Conservation (phyloP, 176 grass and related monocot genomes). For the Panicum miliaceum region DNA sequence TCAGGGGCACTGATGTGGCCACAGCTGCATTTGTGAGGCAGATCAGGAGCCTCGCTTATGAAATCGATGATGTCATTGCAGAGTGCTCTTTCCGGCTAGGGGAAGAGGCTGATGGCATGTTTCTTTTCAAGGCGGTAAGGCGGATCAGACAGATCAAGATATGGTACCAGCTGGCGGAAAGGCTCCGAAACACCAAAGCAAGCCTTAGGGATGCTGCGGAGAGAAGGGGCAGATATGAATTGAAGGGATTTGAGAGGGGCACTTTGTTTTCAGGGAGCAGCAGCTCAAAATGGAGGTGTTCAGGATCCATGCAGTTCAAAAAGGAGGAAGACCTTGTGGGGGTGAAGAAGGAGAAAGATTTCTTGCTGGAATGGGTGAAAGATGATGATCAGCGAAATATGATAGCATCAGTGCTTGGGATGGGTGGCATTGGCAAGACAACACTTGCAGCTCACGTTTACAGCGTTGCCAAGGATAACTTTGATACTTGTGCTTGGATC, state of each 20-base stretch:
- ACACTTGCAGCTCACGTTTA: slow-evolving; percentile 28
- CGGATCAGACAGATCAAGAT: slow-evolving; percentile 17
- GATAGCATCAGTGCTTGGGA: slow-evolving; percentile 26
- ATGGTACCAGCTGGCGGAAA: not conserved
- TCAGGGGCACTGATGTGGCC: not conserved
- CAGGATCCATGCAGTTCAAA: slow-evolving; percentile 31
- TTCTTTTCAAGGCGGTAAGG: slow-evolving; percentile 1
- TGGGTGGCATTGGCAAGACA: slow-evolving; percentile 24
- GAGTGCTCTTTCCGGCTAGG: not conserved
- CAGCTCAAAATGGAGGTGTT: not conserved
- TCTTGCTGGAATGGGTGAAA: slow-evolving; percentile 6
- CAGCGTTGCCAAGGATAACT: not conserved
- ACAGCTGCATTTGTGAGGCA: slow-evolving; percentile 14
- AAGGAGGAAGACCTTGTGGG: slow-evolving; percentile 32
- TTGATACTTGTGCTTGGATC: slow-evolving; percentile 33
- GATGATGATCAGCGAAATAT: not conserved
- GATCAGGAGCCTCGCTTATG: slow-evolving; percentile 14
- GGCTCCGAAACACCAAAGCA: slow-evolving; percentile 6
- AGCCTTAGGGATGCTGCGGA: not conserved
- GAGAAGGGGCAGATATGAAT: slow-evolving; percentile 1
- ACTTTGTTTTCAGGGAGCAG: not conserved
- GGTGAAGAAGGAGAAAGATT: not conserved
- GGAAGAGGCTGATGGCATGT: not conserved
- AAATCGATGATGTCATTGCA: slow-evolving; percentile 27
- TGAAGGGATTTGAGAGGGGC: not conserved